These are phyloP conservation scores for Eremochloa ophiuroides DNA, from an alignment of 176 grass and related monocot genomes.

Conservation along the genomic window DNA sequence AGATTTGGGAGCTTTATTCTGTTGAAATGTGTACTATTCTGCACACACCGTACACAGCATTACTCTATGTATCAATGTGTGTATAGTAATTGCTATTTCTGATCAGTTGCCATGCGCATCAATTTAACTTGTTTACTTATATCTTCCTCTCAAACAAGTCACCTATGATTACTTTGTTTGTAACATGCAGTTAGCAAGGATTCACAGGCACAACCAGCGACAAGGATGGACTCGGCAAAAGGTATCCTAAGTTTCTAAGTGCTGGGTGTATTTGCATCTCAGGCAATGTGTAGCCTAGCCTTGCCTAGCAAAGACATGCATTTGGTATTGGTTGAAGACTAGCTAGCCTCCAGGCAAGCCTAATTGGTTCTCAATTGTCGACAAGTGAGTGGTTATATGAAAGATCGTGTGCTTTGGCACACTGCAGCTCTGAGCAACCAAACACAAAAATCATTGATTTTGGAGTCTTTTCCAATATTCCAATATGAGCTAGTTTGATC, in stretches of 20 bases:
- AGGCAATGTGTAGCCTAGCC: background rate
- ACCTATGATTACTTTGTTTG: background rate
- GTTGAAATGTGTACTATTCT: background rate
- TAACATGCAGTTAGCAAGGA: conserved; percentile 68
- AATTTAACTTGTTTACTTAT: background rate
- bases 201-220: conserved; percentile 71
- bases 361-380: background rate
- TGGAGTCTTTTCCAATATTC: background rate
- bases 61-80: background rate
- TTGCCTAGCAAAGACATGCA: background rate
- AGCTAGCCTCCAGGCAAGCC: background rate
- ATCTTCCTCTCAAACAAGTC: background rate
- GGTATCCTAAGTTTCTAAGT: conserved; percentile 38
- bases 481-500: background rate
- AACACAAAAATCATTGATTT: background rate
- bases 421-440: background rate
- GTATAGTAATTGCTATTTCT: background rate
- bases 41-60: background rate
- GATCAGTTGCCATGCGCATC: background rate
- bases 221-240: conserved; percentile 98
- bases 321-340: background rate
- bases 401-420: background rate
- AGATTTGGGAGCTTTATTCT: background rate
- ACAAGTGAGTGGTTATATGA: background rate
- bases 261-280: background rate